Conservation (phyloP, 2,329 filamentous ascomycete species). For the Purpureocillium takamizusanense region DNA sequence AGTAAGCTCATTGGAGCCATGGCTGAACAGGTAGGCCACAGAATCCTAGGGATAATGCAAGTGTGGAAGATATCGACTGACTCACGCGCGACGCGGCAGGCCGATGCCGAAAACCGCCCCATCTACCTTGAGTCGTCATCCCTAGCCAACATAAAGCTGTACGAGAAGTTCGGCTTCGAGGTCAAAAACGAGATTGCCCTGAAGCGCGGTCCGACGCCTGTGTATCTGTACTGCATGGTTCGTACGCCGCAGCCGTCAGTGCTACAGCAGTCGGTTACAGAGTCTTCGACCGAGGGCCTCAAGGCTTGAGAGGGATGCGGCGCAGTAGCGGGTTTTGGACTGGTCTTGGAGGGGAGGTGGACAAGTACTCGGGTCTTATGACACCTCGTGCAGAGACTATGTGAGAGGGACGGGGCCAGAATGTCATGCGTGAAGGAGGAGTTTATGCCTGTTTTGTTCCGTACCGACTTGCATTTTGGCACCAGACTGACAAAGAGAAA, state of each 20-base stretch:
- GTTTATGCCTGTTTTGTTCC: not conserved
- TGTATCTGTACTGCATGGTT: constrained; percentile 73
- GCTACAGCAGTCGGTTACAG: constrained; percentile 5
- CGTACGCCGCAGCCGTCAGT: constrained; percentile 49
- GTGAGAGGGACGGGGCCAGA: too few species aligned
- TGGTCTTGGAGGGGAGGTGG: too few species aligned
- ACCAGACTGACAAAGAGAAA: not conserved
- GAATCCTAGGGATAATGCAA: too few species aligned
- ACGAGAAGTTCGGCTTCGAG: constrained; percentile 67
- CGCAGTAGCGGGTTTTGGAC: too few species aligned
- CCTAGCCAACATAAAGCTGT: constrained; percentile 58
- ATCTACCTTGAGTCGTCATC: constrained; percentile 77
- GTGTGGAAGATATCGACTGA: too few species aligned
- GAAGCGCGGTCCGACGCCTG: constrained; percentile 44
- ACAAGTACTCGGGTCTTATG: not conserved
- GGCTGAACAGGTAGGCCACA: constrained; percentile 45
- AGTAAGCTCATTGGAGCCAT: constrained; percentile 63
- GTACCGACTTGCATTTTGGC: not conserved
- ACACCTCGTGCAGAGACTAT: not conserved
- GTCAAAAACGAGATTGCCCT: constrained; percentile 54
- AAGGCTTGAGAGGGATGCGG: constrained; percentile 3
- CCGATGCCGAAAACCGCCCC: constrained; percentile 57
- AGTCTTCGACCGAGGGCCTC: constrained; percentile 6
- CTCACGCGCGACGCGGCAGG: constrained; percentile 28
- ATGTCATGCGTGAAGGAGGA: too few species aligned